These are phyloP conservation scores for Picocystis sp. DNA, from an alignment of 163 green algal genomes.

Conservation along the genomic window DNA sequence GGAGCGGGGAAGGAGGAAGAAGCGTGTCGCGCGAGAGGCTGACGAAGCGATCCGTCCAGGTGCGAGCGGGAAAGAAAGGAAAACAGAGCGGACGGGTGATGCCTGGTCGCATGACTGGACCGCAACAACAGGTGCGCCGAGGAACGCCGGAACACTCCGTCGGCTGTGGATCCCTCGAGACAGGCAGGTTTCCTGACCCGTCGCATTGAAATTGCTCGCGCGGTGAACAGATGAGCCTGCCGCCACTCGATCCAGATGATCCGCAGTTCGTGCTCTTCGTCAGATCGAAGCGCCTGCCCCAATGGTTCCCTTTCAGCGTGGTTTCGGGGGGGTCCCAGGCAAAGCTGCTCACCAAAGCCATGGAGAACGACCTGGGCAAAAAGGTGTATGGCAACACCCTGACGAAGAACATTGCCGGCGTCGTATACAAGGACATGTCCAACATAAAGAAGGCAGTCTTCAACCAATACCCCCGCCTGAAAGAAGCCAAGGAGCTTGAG, in stretches of 20 bases:
- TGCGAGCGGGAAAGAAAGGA: no score
- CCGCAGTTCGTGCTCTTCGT: slow-evolving; percentile 67
- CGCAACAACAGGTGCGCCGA: no score
- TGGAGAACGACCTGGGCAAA: slow-evolving; percentile 48
- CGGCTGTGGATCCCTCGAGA: no score
- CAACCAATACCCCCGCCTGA: slow-evolving; percentile 18
- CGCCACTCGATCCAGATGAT: slow-evolving; percentile 67
- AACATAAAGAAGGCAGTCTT: slow-evolving; percentile 25
- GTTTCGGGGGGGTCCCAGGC: slow-evolving; percentile 14
- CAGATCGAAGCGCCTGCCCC: slow-evolving; percentile 1
- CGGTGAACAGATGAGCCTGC: slow-evolving; percentile 4
- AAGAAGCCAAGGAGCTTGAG: slow-evolving; percentile 38
- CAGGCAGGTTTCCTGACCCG: no score
- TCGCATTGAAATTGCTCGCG: no score
- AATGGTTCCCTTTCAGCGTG: slow-evolving; percentile 15
- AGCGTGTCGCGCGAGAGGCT: no score
- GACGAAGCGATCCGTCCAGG: no score
- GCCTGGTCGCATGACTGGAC: no score
- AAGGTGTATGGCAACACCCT: slow-evolving; percentile 54
- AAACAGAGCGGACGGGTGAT: no score
- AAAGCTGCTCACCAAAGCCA: slow-evolving; percentile 42
- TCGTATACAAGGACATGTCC: slow-evolving; percentile 47
- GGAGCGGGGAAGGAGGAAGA: no score
- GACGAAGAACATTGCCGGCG: slow-evolving; percentile 47
- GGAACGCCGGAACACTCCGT: no score